Evolutionary conservation across 2,329 filamentous ascomycete species (phyloP).

Genomic region (Penicillium glabrum): DNA sequence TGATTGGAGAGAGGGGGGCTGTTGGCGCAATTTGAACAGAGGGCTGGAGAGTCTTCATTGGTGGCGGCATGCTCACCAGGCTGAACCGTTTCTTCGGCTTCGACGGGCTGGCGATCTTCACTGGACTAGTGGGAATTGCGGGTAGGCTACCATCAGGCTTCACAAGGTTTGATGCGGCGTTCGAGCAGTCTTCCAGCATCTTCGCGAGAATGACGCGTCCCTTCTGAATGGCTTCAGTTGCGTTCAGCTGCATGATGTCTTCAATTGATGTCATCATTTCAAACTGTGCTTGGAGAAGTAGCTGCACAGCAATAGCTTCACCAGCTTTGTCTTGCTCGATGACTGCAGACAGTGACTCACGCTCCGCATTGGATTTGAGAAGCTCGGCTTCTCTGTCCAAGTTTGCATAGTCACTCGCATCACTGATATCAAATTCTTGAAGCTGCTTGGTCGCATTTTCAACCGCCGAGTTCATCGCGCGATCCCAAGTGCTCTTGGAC

Average conservation of each 20-base stretch:
- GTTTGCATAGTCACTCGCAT: slow-evolving; percentile 67
- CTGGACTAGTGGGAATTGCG: slow-evolving; percentile 59
- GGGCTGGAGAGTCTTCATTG: slow-evolving; percentile 22
- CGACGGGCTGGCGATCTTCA: slow-evolving; percentile 67
- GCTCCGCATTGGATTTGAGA: slow-evolving; percentile 76
- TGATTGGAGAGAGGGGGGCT: slow-evolving; percentile 62
- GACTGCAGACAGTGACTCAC: slow-evolving; percentile 74
- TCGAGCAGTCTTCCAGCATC: slow-evolving; percentile 73
- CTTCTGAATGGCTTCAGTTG: slow-evolving; percentile 76
- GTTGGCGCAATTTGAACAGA: slow-evolving; percentile 33
- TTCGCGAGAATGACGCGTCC: slow-evolving; percentile 76
- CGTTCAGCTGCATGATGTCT: slow-evolving; percentile 77
- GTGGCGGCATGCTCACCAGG: slow-evolving; percentile 32
- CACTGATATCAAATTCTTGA: slow-evolving; percentile 64
- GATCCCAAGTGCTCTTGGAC: slow-evolving; percentile 80
- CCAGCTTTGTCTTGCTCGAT: slow-evolving; percentile 80
- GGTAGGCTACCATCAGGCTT: slow-evolving; percentile 76
- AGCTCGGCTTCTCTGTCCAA: slow-evolving; percentile 81
- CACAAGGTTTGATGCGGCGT: slow-evolving; percentile 77
- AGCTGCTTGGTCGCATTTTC: slow-evolving; percentile 82
- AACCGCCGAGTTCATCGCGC: slow-evolving; percentile 80
- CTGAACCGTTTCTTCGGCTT: slow-evolving; percentile 64
- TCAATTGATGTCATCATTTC: slow-evolving; percentile 83
- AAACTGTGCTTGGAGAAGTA: slow-evolving; percentile 85
- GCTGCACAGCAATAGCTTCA: slow-evolving; percentile 75